Base-by-base conservation (phyloP, 768 basidiomycete species). In the Cantharellus cinnabarinus region DNA sequence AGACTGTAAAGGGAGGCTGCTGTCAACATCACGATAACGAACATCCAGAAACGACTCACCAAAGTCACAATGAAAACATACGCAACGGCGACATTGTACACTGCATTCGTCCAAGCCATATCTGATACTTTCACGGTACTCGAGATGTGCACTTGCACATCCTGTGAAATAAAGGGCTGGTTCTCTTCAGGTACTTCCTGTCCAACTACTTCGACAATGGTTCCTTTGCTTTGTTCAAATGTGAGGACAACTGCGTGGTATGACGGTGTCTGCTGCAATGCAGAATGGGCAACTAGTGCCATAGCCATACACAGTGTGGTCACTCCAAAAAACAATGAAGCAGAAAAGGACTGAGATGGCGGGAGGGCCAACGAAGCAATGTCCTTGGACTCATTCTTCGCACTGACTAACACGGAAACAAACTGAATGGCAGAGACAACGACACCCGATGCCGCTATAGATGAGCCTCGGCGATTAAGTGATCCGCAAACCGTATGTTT, bases 31-130 rank as follows among this genome's bases (percentile, higher is more conserved):
- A 37, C 7, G 52, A 7, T 38, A 56, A 39, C 52, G 41, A 51
- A 38, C 20, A 4, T 7, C 7, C 10, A 34, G 20, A 44, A 54
- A 37, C 10, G 4, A 71, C 81, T 64, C 66, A 89, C 89, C 67
- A 94, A 70, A 10, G 91, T 93, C 37, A 87, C 77, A 39, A 79
- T 66, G 65, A 90, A 91, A 3, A 82, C 81, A 66, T 80, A 87
- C 5, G 79, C 78, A 2, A 84, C 78, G 10, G 88, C 79, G 52
- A 88, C 64, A 66, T 90, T 80, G 66, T 82, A 87, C 3, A 74
- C 66, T 5, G 76, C 65, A 65, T 94, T 94, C 53, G 76, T 71
- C 69, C 61, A 63, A 34, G 71, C 64, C 2, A 71, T 64, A 34
- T 59, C 62, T 62, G 55, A 59, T 20, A 64, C 41, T 10, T 56